phyloP scores from a whole-genome alignment of 140 eudicot genomes.

The Ambrosia hybrid region DNA sequence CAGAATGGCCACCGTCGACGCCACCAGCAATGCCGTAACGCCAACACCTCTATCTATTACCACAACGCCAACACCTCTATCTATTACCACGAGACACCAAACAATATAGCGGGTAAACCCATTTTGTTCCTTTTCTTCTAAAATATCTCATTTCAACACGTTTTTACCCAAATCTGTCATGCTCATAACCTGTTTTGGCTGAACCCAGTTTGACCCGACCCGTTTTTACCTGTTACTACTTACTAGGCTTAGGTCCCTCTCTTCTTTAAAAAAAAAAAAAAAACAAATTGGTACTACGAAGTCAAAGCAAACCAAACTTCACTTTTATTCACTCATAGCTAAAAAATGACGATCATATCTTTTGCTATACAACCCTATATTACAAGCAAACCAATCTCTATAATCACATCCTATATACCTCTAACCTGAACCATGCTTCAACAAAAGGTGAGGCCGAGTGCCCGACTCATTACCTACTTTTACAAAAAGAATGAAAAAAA shows the following conservation, averaged over 20 bases:
- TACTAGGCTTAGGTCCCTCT: not conserved
- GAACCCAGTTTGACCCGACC: not conserved
- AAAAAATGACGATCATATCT: constrained; percentile 14
- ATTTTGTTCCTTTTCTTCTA: too few species aligned
- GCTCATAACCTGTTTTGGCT: not conserved
- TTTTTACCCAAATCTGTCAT: not conserved
- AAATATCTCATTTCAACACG: too few species aligned
- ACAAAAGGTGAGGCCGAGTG: constrained; percentile 15
- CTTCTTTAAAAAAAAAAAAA: not conserved
- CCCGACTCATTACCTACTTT: not conserved
- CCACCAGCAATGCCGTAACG: not conserved
- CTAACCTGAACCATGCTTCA: constrained; percentile 27
- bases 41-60: too few species aligned
- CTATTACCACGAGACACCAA: not conserved
- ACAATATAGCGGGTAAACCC: not conserved
- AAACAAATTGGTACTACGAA: not conserved
- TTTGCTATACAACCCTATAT: constrained; percentile 22
- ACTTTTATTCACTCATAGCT: constrained; percentile 19
- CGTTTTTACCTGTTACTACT: not conserved
- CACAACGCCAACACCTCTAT: not conserved
- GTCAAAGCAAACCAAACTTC: constrained; percentile 24
- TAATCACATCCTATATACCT: constrained; percentile 16
- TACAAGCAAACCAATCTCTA: constrained; percentile 35
- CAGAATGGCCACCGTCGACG: too few species aligned
- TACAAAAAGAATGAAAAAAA: constrained; percentile 22